Conservation (phyloP, 306 rosid genomes). For the Hippophae gyantsensis region DNA sequence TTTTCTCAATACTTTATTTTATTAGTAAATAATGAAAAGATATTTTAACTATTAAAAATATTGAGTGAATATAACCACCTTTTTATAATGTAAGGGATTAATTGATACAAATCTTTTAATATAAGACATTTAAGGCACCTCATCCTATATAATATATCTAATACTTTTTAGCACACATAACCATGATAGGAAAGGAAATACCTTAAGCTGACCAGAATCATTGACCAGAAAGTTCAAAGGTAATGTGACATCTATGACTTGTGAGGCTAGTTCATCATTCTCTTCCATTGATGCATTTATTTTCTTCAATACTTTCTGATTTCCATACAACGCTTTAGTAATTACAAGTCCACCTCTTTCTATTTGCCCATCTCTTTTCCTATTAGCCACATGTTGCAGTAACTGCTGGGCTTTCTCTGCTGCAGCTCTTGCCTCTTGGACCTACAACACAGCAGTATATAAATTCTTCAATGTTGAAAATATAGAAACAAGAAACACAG, state of each 20-base stretch:
- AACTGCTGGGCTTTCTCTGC: slow-evolving; percentile 90
- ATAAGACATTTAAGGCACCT: too few species aligned
- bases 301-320: slow-evolving; percentile 36
- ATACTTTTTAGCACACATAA: background rate
- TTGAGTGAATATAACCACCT: too few species aligned
- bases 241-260: slow-evolving; percentile 64
- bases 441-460: slow-evolving; percentile 31
- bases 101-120: too few species aligned
- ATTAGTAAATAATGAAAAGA: too few species aligned
- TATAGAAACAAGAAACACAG: background rate
- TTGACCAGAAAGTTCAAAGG: slow-evolving; percentile 83
- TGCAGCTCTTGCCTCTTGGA: slow-evolving; percentile 61
- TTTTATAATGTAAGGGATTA: too few species aligned
- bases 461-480: slow-evolving; percentile 4
- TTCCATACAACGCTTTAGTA: slow-evolving; percentile 68
- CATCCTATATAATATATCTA: too few species aligned
- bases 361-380: slow-evolving; percentile 70
- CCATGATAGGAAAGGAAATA: slow-evolving; percentile 11
- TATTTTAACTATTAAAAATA: too few species aligned
- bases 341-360: slow-evolving; percentile 72
- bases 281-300: slow-evolving; percentile 35
- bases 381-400: slow-evolving; percentile 66
- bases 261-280: slow-evolving; percentile 40
- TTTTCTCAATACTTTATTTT: too few species aligned
- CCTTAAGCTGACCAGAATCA: slow-evolving; percentile 88